phyloP scores from a whole-genome alignment of 208 protist genomes.

The Acanthamoeba triangularis region DNA sequence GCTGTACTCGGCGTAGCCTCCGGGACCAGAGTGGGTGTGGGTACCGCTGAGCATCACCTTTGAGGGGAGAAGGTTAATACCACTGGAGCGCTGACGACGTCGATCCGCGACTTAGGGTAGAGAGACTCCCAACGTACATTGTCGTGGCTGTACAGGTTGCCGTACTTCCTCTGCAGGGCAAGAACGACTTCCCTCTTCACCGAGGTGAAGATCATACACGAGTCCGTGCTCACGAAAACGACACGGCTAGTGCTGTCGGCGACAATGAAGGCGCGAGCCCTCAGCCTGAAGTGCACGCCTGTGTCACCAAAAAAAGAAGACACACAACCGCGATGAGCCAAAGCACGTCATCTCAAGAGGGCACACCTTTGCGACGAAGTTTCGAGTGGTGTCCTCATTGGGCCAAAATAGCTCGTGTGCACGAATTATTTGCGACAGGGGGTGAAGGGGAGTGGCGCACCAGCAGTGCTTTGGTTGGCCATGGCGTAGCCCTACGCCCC shows the following conservation, averaged over 20 bases:
- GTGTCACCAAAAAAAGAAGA: background rate
- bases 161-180: conserved; percentile 75
- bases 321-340: background rate
- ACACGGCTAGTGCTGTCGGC: conserved; percentile 79
- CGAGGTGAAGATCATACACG: conserved; percentile 86
- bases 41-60: conserved; percentile 79
- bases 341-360: background rate
- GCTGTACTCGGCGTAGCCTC: conserved; percentile 64
- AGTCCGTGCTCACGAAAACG: conserved; percentile 84
- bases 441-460: background rate
- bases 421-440: background rate
- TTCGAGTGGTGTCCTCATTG: background rate
- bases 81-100: too few species aligned
- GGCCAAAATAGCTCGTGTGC: background rate
- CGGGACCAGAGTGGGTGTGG: conserved; percentile 88
- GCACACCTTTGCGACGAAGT: background rate
- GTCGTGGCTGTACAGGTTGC: conserved; percentile 78
- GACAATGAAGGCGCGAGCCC: conserved; percentile 85
- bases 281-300: conserved; percentile 84
- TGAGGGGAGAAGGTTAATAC: background rate
- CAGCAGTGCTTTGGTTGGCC: conserved; percentile 76
- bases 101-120: too few species aligned
- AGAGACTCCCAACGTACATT: conserved; percentile 72
- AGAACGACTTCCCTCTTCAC: conserved; percentile 83
- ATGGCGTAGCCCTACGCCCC: conserved; percentile 81